Base-by-base conservation (phyloP, 768 basidiomycete genomes). In the Leccinum arenicola region DNA sequence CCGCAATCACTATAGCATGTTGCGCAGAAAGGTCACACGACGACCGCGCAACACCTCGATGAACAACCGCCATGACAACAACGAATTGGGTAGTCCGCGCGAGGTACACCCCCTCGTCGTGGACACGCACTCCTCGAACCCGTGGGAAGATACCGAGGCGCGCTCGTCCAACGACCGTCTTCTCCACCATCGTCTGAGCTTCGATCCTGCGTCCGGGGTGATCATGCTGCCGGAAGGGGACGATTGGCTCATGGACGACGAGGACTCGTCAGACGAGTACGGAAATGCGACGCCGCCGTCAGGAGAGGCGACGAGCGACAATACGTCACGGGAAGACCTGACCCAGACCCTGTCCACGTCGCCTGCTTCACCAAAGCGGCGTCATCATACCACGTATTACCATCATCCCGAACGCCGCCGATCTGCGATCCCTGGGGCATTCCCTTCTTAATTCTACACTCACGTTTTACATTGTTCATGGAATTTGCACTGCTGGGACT, bases 151-250 rank as follows among this genome's bases (percentile, higher is more conserved):
- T 58, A 61, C 50, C 31, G 66, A 45, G 35, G 60, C 47, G n/a
- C 66, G 66, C 3, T 55, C 66, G 27, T 71, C 71, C 21, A 58
- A 52, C 43, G 58, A 23, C 15, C 64, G 84, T 50, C 74, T 73
- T 50, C 74, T 73, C 54, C 87, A 90, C 66, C 82, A 65, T 27
- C 64, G 90, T 17, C 73, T 93, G 55, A 93, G 91, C 73, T 95
- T 87, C 62, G 93, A 95, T 68, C 87, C 85, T 52, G 92, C 85
- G 5, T 89, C 89, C 3, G 94, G 94, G 1, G 91, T 95, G 36
- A 95, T 95, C 63, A 88, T 88, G 80, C 75, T 95, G 3, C 92
- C 93, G 0, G 92, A 94, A 40, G 82, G 85, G 63, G 82, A 78
- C 31, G 80, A 83, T 62, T 89, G 88, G 84, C 74, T 88, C 62